Conservation (phyloP, 306 rosid genomes). For the Arachis stenosperma region DNA sequence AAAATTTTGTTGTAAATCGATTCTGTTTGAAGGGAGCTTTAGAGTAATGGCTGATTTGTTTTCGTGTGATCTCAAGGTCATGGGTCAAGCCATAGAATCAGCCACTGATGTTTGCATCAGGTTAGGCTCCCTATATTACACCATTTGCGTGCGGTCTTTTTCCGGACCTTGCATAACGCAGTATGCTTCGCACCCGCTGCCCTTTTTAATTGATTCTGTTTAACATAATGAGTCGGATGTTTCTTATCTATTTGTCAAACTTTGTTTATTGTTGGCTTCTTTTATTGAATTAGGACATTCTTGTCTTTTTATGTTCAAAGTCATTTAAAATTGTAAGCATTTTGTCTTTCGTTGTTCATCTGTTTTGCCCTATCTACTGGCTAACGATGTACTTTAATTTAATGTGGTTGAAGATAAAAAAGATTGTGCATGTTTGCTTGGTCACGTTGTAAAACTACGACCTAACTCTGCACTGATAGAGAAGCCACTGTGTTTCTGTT, state of each 20-base stretch:
- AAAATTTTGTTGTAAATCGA: slow-evolving; percentile 49
- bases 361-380: neutral
- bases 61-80: too few species aligned
- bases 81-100: too few species aligned
- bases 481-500: too few species aligned
- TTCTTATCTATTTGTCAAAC: slow-evolving; percentile 16
- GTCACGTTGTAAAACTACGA: too few species aligned
- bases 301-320: slow-evolving; percentile 2
- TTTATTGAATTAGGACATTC: slow-evolving; percentile 1
- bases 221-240: neutral
- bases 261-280: slow-evolving; percentile 25
- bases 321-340: neutral
- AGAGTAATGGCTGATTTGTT: too few species aligned
- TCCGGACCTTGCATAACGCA: too few species aligned
- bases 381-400: neutral
- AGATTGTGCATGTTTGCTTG: neutral
- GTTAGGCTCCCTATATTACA: too few species aligned
- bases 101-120: too few species aligned
- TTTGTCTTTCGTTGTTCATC: neutral
- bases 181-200: too few species aligned
- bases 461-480: too few species aligned
- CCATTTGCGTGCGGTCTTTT: too few species aligned
- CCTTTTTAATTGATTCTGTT: slow-evolving; percentile 12
- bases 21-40: neutral
- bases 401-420: neutral